A percentile compares a stretch with the other conserved stretches of the same genome.
Evolutionary conservation across 768 basidiomycete species (phyloP).

Genomic region (Russula earlei): DNA sequence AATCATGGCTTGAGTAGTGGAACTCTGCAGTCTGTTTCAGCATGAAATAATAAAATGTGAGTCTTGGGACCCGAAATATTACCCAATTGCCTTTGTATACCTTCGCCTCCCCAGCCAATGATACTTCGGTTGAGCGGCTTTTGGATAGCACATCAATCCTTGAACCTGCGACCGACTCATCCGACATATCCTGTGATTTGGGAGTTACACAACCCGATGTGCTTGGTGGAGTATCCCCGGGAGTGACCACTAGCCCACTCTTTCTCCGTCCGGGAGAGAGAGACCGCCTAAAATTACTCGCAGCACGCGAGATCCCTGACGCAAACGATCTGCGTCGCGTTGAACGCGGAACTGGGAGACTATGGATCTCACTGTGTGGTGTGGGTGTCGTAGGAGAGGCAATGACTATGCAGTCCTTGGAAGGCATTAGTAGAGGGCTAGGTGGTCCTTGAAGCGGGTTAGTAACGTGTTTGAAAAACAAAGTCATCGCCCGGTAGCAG

Average conservation of each 20-base stretch:
- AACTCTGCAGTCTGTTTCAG: constrained; percentile 22
- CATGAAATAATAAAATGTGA: not conserved
- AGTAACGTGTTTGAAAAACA: constrained; percentile 59
- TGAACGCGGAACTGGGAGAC: not conserved
- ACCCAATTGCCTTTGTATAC: constrained; percentile 49
- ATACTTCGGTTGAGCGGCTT: constrained; percentile 14
- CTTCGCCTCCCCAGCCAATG: constrained; percentile 48
- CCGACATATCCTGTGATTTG: constrained; percentile 4
- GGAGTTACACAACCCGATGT: constrained; percentile 3
- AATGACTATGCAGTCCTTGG: not conserved
- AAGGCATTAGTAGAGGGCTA: not conserved
- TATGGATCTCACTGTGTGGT: not conserved
- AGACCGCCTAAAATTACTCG: not conserved
- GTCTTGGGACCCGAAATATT: constrained; percentile 14
- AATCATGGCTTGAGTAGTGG: constrained; percentile 56
- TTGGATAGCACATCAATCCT: constrained; percentile 13
- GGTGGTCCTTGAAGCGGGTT: constrained; percentile 28
- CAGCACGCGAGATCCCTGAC: not conserved
- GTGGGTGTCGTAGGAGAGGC: not conserved
- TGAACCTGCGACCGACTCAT: constrained; percentile 21
- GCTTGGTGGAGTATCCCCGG: not conserved
- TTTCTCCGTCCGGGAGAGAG: not conserved
- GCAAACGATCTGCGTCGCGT: not conserved
- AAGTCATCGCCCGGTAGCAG: constrained; percentile 69
- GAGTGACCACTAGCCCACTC: not conserved